A percentile compares a stretch with the other conserved stretches of the same genome.
phyloP scores from a whole-genome alignment of 257 asterid genomes.

The Solanum medicagineum region DNA sequence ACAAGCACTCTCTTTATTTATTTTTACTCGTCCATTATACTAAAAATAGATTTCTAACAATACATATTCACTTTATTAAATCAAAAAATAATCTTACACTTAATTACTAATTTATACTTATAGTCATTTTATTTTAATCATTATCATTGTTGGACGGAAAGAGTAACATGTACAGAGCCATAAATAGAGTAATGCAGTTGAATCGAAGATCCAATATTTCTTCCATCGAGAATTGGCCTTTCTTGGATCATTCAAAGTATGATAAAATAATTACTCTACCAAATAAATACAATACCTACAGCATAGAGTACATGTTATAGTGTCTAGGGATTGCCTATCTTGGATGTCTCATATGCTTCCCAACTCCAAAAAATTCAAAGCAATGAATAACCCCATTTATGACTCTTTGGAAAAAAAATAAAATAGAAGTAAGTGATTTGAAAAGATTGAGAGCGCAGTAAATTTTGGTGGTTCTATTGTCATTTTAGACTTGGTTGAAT shows the following conservation, averaged over 20 bases:
- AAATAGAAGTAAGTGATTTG: background rate
- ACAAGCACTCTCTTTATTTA: background rate
- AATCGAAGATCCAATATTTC: background rate
- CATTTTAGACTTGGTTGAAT: background rate
- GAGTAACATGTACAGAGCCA: background rate
- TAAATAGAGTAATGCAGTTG: background rate
- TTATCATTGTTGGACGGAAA: no score
- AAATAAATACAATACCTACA: background rate
- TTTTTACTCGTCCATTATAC: no score
- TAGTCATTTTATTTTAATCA: no score
- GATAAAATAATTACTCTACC: background rate
- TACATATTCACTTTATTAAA: no score
- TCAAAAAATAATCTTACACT: no score
- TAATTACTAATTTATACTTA: no score
- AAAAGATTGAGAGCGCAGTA: background rate
- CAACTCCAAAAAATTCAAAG: background rate
- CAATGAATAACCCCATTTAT: background rate
- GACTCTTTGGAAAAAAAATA: no score
- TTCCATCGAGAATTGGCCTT: background rate
- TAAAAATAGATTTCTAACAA: no score
- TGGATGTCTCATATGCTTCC: background rate
- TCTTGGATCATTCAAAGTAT: background rate
- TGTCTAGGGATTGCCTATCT: conserved; percentile 4
- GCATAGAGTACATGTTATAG: background rate
- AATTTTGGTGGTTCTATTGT: background rate